Conservation (phyloP, 306 rosid genomes). For the Prunus armeniaca region DNA sequence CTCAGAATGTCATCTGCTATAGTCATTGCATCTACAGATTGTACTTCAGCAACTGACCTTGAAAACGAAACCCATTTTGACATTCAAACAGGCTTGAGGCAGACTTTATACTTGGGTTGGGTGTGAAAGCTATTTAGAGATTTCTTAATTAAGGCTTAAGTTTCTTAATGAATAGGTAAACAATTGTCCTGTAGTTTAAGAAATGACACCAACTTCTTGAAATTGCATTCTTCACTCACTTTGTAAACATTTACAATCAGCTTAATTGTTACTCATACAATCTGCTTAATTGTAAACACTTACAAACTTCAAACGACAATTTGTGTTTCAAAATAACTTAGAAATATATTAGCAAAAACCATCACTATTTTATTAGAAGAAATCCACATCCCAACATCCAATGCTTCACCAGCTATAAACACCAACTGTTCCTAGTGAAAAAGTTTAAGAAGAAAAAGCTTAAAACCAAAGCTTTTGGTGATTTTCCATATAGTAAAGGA, state of each 20-base stretch:
- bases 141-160: background rate
- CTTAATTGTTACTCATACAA: background rate
- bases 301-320: conserved; percentile 9
- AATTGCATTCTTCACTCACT: background rate
- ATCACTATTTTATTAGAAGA: background rate
- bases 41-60: background rate
- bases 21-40: too few species aligned
- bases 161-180: background rate
- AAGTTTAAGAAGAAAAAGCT: background rate
- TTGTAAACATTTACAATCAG: background rate
- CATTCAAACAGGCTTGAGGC: background rate
- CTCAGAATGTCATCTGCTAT: too few species aligned
- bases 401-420: conserved; percentile 10
- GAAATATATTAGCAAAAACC: background rate
- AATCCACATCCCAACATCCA: conserved; percentile 5
- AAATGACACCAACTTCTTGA: background rate
- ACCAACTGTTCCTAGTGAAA: conserved; percentile 9
- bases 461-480: too few species aligned
- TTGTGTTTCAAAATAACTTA: background rate
- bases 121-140: background rate
- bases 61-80: background rate
- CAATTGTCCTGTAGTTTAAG: background rate
- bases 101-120: background rate
- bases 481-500: background rate
- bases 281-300: background rate